Percentiles rank a stretch among this genome's conserved stretches.
Evolutionary conservation across 2,329 filamentous ascomycete genomes (phyloP).

Genomic region (Cercospora janseana): DNA sequence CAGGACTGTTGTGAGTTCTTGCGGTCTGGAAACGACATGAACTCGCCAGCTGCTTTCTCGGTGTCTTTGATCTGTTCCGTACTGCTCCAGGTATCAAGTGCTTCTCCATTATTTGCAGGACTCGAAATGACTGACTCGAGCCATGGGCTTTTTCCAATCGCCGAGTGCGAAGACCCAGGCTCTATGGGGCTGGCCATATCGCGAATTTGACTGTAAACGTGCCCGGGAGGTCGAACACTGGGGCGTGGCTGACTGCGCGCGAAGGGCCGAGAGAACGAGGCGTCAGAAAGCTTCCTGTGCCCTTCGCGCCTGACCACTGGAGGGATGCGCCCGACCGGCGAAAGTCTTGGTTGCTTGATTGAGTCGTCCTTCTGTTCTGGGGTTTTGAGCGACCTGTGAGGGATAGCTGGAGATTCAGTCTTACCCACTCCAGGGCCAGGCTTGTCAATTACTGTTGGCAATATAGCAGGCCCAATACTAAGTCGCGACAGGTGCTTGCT

Average conservation of each 20-base stretch:
- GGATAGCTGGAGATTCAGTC: too few species aligned
- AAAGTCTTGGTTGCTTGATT: constrained; percentile 51
- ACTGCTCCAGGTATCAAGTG: background rate
- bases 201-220: constrained; percentile 35
- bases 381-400: too few species aligned
- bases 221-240: constrained; percentile 31
- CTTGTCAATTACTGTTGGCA: too few species aligned
- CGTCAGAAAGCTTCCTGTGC: constrained; percentile 65
- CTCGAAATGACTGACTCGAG: background rate
- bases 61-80: background rate
- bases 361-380: constrained; percentile 39
- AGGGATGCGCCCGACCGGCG: constrained; percentile 82
- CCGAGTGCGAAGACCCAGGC: constrained; percentile 28
- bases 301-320: constrained; percentile 67
- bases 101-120: background rate
- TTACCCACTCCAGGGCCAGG: too few species aligned
- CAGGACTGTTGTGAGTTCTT: constrained; percentile 68
- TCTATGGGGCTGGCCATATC: constrained; percentile 37
- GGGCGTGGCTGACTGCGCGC: constrained; percentile 45
- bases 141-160: constrained; percentile 26
- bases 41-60: constrained; percentile 51
- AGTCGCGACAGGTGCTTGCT: too few species aligned
- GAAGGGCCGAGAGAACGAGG: constrained; percentile 86
- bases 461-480: too few species aligned
- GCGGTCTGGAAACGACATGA: constrained; percentile 69